Evolutionary conservation across 257 asterid genomes (phyloP).

Genomic region (Fraxinus quadrangulata): DNA sequence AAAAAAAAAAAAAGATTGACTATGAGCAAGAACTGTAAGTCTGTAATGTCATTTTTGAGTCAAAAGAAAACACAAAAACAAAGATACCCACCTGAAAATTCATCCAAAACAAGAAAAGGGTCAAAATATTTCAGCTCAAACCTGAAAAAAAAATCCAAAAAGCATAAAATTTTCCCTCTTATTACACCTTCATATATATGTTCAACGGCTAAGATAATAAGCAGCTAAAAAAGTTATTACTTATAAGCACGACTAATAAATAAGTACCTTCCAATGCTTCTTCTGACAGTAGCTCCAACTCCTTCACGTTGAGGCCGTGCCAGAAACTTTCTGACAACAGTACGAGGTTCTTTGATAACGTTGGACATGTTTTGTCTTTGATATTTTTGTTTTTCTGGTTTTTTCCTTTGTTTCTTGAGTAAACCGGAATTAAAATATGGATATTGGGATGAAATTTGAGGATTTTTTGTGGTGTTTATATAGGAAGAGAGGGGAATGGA

Average conservation of each 20-base stretch:
- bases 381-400: background rate
- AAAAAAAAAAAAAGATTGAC: background rate
- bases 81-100: conserved; percentile 67
- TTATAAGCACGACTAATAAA: background rate
- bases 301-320: conserved; percentile 92
- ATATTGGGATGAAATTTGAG: background rate
- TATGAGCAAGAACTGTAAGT: background rate
- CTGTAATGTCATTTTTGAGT: background rate
- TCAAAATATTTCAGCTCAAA: conserved; percentile 76
- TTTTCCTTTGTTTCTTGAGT: background rate
- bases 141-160: conserved; percentile 35
- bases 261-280: conserved; percentile 86
- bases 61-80: background rate
- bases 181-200: background rate
- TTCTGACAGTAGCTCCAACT: conserved; percentile 79
- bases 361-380: conserved; percentile 37
- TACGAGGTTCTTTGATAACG: conserved; percentile 56
- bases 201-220: background rate
- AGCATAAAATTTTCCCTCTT: background rate
- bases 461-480: conserved; percentile 4
- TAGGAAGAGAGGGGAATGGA: background rate
- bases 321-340: conserved; percentile 63
- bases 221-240: background rate
- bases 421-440: background rate
- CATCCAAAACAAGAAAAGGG: conserved; percentile 85